Evolutionary conservation across 108 stramenopile genomes (phyloP), one percentile per base, ranked within the genome.

Genomic region (Ochromonas danica): DNA sequence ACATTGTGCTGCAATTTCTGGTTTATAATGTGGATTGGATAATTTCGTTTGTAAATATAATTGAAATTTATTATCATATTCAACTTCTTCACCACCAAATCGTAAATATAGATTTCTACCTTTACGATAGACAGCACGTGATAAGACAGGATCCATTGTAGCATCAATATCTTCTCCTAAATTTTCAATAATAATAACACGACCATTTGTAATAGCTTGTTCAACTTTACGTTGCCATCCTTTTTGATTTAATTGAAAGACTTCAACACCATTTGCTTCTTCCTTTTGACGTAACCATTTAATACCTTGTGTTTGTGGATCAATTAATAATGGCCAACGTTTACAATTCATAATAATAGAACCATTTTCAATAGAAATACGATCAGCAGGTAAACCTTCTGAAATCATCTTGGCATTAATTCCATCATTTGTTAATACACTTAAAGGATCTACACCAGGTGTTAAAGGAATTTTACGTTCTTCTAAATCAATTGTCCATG

Each of bases 1-100:
- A 71, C 94, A 95, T 84, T 95, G 94, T 0, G 94, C 93, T 0
- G 92, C 91, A 36, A 93, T 91, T 81, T 95, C 94, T n/a, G 94
- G 94, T 78, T 92, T 92, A 85, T 93, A 95, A 77, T 95, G 94
- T 10, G 94, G 94, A 82, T 95, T 95, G 78, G 87, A 90, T 43
- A 94, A 71, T 80, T 92, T 94, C 10, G 94, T 95, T 83, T 94
- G 93, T 81, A 95, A 79, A 84, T 93, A 95, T 1, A 95, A 85
- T 74, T 89, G 87, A 62, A 95, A 95, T 31, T 74, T 88, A 28
- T 90, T 87, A 84, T 94, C 91, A 79, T 94, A 95, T 62, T 93
- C 92, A 38, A 95, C 90, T 71, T 95, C 94, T 80, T 94, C 93
- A 17, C 92, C 94, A 1, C 89, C 92, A 35, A 94, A 77, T 74